Conservation (phyloP, 2,329 filamentous ascomycete species). For the Alternaria infectoria region DNA sequence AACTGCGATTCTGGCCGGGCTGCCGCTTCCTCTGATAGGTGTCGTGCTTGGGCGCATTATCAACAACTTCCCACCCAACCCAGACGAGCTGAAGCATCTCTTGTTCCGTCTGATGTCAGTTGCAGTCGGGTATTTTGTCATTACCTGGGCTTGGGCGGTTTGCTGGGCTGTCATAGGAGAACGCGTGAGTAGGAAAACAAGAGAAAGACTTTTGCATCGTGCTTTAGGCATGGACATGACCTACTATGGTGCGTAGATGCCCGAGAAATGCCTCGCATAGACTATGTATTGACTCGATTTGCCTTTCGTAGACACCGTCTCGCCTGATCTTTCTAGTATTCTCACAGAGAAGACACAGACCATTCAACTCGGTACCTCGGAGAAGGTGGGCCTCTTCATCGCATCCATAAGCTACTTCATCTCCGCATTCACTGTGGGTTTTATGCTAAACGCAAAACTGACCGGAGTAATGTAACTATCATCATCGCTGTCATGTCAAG, state of each 20-base stretch:
- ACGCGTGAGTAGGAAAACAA: conserved; percentile 55
- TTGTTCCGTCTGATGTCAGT: conserved; percentile 54
- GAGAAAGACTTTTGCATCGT: conserved; percentile 55
- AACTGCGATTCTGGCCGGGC: conserved; percentile 60
- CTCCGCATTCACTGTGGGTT: conserved; percentile 54
- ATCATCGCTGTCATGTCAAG: not conserved
- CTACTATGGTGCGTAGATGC: conserved; percentile 47
- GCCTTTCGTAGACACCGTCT: conserved; percentile 47
- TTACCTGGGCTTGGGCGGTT: conserved; percentile 58
- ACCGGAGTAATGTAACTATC: conserved; percentile 48
- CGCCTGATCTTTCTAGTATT: conserved; percentile 57
- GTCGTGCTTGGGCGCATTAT: conserved; percentile 61
- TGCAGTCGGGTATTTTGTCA: conserved; percentile 56
- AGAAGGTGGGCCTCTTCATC: conserved; percentile 56
- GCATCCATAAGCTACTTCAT: conserved; percentile 55
- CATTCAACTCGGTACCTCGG: conserved; percentile 55
- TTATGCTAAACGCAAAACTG: conserved; percentile 51
- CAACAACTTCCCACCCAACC: conserved; percentile 56
- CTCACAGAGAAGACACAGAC: conserved; percentile 55
- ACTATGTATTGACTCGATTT: not conserved
- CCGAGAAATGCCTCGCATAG: not conserved
- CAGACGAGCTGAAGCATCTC: conserved; percentile 51
- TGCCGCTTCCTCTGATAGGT: conserved; percentile 68
- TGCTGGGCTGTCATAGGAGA: conserved; percentile 60
- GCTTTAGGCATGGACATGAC: conserved; percentile 59